phyloP scores from a whole-genome alignment of 805 yeast species.

The Starmerella scarabaei region DNA sequence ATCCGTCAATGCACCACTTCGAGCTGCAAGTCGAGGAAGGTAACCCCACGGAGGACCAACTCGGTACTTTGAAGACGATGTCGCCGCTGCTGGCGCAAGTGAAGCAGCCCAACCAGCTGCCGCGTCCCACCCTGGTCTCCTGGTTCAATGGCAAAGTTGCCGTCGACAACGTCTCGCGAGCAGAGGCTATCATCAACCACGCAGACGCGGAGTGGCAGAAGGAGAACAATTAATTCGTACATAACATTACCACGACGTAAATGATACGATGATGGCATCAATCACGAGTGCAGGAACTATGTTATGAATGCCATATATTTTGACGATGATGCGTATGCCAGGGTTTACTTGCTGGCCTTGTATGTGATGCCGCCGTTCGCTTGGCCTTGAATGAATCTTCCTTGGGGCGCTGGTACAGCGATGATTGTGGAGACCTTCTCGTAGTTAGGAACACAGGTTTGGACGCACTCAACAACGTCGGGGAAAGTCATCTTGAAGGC shows the following conservation, averaged over 20 bases:
- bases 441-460: background rate
- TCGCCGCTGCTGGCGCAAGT: conserved; percentile 14
- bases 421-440: background rate
- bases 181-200: conserved; percentile 32
- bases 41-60: conserved; percentile 26
- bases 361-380: too few relatives aligned
- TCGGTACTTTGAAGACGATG: conserved; percentile 14
- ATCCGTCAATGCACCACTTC: conserved; percentile 19
- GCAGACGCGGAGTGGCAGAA: conserved; percentile 1
- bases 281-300: too few relatives aligned
- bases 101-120: conserved; percentile 16
- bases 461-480: conserved; percentile 35
- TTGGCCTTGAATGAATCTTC: too few relatives aligned
- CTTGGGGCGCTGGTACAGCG: too few relatives aligned
- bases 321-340: too few relatives aligned
- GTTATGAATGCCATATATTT: too few relatives aligned
- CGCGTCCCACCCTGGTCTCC: conserved; percentile 45
- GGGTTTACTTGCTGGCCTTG: too few relatives aligned
- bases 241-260: too few relatives aligned
- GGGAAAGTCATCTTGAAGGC: conserved; percentile 54
- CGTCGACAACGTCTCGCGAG: conserved; percentile 32
- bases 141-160: conserved; percentile 50
- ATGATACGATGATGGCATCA: too few relatives aligned
- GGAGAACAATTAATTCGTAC: background rate
- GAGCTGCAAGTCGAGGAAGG: conserved; percentile 25